These are phyloP conservation scores for Grosmannia huntii DNA, from an alignment of 2,329 filamentous ascomycete species.

Conservation along the genomic window DNA sequence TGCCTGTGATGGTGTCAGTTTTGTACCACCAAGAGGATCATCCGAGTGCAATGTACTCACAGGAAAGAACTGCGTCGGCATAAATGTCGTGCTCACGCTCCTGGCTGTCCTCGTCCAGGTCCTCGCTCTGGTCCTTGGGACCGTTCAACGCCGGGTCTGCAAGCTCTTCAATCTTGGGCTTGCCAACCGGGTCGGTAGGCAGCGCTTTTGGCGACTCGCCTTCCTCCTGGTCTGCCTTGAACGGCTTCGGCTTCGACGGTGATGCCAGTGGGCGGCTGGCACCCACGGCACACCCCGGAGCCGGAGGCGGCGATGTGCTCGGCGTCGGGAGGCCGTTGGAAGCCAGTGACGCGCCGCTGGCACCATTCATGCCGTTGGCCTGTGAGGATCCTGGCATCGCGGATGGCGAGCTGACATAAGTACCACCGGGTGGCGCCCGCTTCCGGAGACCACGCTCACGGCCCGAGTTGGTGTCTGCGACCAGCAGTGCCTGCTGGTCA, in stretches of 20 bases:
- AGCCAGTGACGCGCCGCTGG: constrained; percentile 25
- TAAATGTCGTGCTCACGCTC: constrained; percentile 87
- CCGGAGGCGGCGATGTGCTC: constrained; percentile 50
- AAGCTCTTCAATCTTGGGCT: constrained; percentile 52
- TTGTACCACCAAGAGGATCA: background rate
- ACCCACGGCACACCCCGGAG: constrained; percentile 23
- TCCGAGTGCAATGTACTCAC: constrained; percentile 40
- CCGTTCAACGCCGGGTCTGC: constrained; percentile 37
- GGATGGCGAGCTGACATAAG: constrained; percentile 44
- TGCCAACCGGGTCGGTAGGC: constrained; percentile 53
- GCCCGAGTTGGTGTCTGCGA: constrained; percentile 68
- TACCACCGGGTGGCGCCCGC: constrained; percentile 41
- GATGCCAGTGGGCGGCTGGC: constrained; percentile 38
- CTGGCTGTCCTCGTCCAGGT: constrained; percentile 56
- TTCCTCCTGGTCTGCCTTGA: constrained; percentile 66
- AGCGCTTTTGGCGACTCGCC: constrained; percentile 70
- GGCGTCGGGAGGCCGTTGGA: constrained; percentile 59
- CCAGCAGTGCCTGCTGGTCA: constrained; percentile 86
- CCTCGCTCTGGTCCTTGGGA: constrained; percentile 55
- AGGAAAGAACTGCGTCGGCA: constrained; percentile 79
- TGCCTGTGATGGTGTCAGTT: constrained; percentile 42
- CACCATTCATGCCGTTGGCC: constrained; percentile 30
- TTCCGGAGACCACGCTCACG: constrained; percentile 61
- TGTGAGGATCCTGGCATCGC: constrained; percentile 58
- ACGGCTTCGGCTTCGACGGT: constrained; percentile 50